Evolutionary conservation across 2,329 filamentous ascomycete genomes (phyloP).

Genomic region (Penicillium sp.): DNA sequence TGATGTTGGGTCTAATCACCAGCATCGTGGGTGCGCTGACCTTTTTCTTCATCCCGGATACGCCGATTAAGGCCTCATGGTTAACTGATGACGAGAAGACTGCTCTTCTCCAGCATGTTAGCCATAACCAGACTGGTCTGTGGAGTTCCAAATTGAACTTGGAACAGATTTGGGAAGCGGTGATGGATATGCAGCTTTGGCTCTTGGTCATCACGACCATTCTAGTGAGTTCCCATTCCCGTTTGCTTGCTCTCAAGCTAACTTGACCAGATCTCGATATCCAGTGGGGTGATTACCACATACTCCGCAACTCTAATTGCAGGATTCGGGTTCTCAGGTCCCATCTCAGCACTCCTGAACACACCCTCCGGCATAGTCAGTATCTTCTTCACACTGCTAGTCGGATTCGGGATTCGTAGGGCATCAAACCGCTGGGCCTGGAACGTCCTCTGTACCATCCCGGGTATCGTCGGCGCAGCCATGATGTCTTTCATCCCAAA

Average conservation of each 20-base stretch:
- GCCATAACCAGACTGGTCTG: slow-evolving; percentile 53
- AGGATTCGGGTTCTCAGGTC: slow-evolving; percentile 45
- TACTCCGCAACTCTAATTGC: slow-evolving; percentile 46
- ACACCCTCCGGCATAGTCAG: slow-evolving; percentile 46
- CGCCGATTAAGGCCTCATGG: slow-evolving; percentile 46
- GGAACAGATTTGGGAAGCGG: slow-evolving; percentile 49
- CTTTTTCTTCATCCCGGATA: slow-evolving; percentile 51
- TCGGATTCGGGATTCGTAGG: slow-evolving; percentile 42
- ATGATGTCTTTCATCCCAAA: slow-evolving; percentile 39
- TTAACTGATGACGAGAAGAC: slow-evolving; percentile 39
- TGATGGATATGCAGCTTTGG: slow-evolving; percentile 50
- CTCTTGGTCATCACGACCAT: slow-evolving; percentile 37
- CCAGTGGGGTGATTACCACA: slow-evolving; percentile 48
- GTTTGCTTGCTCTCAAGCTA: neutral
- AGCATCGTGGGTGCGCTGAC: slow-evolving; percentile 44
- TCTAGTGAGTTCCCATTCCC: slow-evolving; percentile 2
- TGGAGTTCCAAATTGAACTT: slow-evolving; percentile 52
- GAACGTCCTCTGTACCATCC: slow-evolving; percentile 47
- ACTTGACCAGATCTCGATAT: slow-evolving; percentile 33
- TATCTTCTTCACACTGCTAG: slow-evolving; percentile 43
- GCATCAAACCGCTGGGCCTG: slow-evolving; percentile 44
- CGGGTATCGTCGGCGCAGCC: slow-evolving; percentile 48
- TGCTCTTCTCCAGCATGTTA: slow-evolving; percentile 43
- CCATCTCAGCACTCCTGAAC: slow-evolving; percentile 47
- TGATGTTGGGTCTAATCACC: slow-evolving; percentile 51